phyloP scores from a whole-genome alignment of 2,329 filamentous ascomycete genomes.

The Beauveria australis region DNA sequence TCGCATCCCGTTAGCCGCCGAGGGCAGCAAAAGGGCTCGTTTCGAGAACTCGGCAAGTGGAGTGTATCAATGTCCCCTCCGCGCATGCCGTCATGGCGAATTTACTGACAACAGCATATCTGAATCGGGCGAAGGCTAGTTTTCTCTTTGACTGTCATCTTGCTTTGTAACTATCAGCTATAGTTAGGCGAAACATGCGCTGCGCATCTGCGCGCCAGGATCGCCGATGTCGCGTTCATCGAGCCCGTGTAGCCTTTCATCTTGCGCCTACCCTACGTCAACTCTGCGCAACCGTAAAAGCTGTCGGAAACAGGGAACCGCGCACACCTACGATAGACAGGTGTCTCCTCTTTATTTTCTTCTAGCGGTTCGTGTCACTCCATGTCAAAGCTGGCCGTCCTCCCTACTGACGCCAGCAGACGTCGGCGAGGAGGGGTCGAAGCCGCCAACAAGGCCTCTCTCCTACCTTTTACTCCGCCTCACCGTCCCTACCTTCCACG shows the following conservation, averaged over 20 bases:
- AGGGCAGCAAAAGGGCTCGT: neutral
- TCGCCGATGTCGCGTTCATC: neutral
- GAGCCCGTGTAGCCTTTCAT: neutral
- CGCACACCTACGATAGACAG: neutral
- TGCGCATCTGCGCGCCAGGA: neutral
- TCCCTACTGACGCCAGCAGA: neutral
- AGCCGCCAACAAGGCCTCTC: neutral
- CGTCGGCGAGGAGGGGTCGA: neutral
- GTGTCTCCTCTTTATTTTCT: neutral
- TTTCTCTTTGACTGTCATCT: neutral
- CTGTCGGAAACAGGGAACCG: neutral
- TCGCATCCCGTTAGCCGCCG: neutral
- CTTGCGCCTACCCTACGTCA: neutral
- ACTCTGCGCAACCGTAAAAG: neutral
- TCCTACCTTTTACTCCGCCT: neutral
- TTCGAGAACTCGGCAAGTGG: slow-evolving; percentile 1
- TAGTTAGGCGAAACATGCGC: neutral
- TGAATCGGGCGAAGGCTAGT: neutral
- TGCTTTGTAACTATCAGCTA: neutral
- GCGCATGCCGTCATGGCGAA: neutral
- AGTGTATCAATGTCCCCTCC: neutral
- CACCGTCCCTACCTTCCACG: neutral
- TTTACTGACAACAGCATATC: too few relatives aligned
- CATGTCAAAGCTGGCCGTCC: neutral
- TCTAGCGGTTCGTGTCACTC: neutral